Evolutionary conservation across 2,329 filamentous ascomycete genomes (phyloP), one percentile per base, ranked within the genome.

Genomic region (Exophiala viscosa): DNA sequence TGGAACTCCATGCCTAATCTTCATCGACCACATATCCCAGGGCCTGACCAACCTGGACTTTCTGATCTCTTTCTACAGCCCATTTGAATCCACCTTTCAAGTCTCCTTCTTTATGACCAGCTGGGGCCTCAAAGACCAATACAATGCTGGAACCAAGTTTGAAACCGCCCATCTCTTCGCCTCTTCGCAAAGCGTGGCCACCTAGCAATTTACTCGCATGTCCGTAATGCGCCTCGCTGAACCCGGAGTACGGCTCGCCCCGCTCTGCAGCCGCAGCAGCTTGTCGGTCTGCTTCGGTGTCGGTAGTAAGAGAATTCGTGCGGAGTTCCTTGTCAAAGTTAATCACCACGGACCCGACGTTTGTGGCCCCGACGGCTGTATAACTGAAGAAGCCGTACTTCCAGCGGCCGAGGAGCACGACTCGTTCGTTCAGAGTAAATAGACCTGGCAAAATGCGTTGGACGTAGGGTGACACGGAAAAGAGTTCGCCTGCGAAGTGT

Each of bases 101-200:
- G 46, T 78, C 74, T 1, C 76, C 77, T 15, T 74, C 76, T 31
- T 74, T 67, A 23, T 71, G 65, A 11, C 82, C 82, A 62, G 85
- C 82, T 0, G 93, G 93, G 10, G 93, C 93, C 73, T 99, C 95
- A 67, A 99, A 99, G 0, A 99, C 90, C 47, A 99, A 76, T 35
- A 99, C 93, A 61, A 99, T 85, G 1, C 92, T 96, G 69, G 90
- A 96, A 15, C 93, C 93, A 3, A 99, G 78, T 74, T 95, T 90
- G 73, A 99, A 99, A 0, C 93, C 95, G 49, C 93, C 93, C 90
- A 99, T 97, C 71, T 99, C 93, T 67, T 97, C 92, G 33, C 93
- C 93, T 40, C 88, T 80, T 58, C 85, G 82, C 50, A 99, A 74
- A 1, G 92, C 87, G 67, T 97, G 85, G 2, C 95, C 93, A 15